Percentiles rank a stretch among this genome's conserved stretches.
phyloP scores from a whole-genome alignment of 768 basidiomycete genomes.

The Trametes villosa region DNA sequence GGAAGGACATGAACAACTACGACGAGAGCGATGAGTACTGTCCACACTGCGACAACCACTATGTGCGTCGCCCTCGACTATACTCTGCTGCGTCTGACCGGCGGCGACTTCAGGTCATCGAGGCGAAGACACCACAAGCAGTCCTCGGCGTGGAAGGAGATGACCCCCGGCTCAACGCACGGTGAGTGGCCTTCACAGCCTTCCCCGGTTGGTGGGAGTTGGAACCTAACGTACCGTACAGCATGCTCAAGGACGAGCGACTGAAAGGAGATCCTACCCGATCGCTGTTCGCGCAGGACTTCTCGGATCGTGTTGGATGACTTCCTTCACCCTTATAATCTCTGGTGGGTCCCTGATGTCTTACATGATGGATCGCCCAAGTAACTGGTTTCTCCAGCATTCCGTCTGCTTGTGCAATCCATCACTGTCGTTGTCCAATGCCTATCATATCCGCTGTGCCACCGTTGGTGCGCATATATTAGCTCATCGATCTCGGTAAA shows the following conservation, averaged over 20 bases:
- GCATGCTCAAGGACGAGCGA: conserved; percentile 91
- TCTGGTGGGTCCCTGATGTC: too few relatives aligned
- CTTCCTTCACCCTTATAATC: too few relatives aligned
- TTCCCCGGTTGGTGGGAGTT: conserved; percentile 7
- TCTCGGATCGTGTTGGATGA: conserved; percentile 49
- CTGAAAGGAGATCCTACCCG: conserved; percentile 54
- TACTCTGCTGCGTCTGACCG: not conserved
- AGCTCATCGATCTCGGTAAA: too few relatives aligned
- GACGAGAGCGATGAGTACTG: conserved; percentile 99
- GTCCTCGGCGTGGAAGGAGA: conserved; percentile 89
- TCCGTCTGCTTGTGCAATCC: too few relatives aligned
- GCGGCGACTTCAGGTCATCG: conserved; percentile 67
- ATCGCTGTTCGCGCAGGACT: conserved; percentile 54
- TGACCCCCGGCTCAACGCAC: conserved; percentile 83
- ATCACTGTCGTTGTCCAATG: too few relatives aligned
- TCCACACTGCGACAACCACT: conserved; percentile 98
- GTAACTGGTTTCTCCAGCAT: too few relatives aligned
- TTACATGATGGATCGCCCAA: too few relatives aligned
- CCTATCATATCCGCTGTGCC: too few relatives aligned
- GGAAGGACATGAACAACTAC: conserved; percentile 90
- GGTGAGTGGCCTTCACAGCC: conserved; percentile 52
- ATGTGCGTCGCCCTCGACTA: conserved; percentile 56
- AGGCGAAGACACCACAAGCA: conserved; percentile 89
- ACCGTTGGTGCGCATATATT: too few relatives aligned
- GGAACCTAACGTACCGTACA: conserved; percentile 42